Evolutionary conservation across 371 early-diverging fungal species (phyloP), one percentile per base, ranked within the genome.

Genomic region (Gilbertella persicaria): DNA sequence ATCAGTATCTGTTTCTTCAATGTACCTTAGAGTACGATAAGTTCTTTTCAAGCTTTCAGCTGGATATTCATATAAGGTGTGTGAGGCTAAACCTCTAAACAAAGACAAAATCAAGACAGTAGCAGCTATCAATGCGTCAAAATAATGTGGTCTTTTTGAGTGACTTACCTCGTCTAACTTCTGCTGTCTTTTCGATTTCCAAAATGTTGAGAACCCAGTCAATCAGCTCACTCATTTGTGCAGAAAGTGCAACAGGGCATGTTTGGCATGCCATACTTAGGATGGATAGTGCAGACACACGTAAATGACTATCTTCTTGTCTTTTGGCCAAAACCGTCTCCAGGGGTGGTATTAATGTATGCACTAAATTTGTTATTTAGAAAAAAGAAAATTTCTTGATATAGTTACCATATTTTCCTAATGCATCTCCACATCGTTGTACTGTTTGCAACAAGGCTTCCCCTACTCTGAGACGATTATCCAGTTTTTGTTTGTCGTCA

Each of bases 361-460:
- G 60, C 17, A 83, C 87, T 86, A 42, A n/a, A n/a, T 1, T 50
- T 21, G 38, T 20, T 6, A 9, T 16, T 23, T 26, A 55, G 20
- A 51, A 45, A 28, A 33, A 16, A 40, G 21, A 42, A 23, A 40
- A 7, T 23, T 5, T 20, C 17, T 28, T 21, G 16, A 7, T 40
- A 12, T 44, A 16, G 20, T 51, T 66, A 69, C 89, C 77, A 58
- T 92, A 91, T 57, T 87, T 85, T n/a, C 84, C 82, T 13, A 94
- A 80, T 10, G 85, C 90, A 45, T 80, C 78, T 0, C 95, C 95
- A 48, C 81, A 78, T 0, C 93, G 79, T 51, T 89, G 88, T 13
- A 93, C 84, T 0, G 92, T 93, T 64, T 93, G 92, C 37, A 90
- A 61, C 10, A 95, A 72, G 3, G 92, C 93, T 68, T 96, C 95